Conservation (phyloP, 441 rosid genomes). For the Populus trichocarpa region DNA sequence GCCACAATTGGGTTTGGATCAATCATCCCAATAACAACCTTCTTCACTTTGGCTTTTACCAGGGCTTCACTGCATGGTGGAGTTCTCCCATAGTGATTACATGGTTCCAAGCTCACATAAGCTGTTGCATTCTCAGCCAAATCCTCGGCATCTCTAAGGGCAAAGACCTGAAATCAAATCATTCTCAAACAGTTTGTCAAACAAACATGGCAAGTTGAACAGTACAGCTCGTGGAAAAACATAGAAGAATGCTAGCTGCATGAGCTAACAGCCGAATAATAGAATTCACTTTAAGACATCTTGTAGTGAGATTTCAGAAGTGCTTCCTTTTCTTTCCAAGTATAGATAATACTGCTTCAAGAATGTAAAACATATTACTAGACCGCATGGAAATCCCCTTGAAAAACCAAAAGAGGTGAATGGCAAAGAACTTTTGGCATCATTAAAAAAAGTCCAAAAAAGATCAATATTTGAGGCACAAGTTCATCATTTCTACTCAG, state of each 20-base stretch:
- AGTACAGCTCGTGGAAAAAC: no score
- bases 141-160: slow-evolving; percentile 73
- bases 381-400: not conserved
- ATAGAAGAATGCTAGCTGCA: not conserved
- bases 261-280: not conserved
- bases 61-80: slow-evolving; percentile 87
- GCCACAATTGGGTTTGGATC: slow-evolving; percentile 92
- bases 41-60: slow-evolving; percentile 82
- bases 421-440: not conserved
- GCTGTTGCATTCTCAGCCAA: slow-evolving; percentile 88
- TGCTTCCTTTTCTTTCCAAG: not conserved
- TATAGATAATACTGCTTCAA: not conserved
- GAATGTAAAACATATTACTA: not conserved
- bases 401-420: not conserved
- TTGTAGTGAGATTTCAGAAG: not conserved
- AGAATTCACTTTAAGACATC: not conserved
- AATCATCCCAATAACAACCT: slow-evolving; percentile 86
- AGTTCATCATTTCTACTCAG: not conserved
- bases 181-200: slow-evolving; percentile 11
- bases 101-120: slow-evolving; percentile 92
- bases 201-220: not conserved
- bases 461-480: not conserved
- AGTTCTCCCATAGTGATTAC: slow-evolving; percentile 88
- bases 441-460: not conserved
- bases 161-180: slow-evolving; percentile 61